These are phyloP conservation scores for Suillus sp. DNA, from an alignment of 768 basidiomycete species.

Conservation along the genomic window DNA sequence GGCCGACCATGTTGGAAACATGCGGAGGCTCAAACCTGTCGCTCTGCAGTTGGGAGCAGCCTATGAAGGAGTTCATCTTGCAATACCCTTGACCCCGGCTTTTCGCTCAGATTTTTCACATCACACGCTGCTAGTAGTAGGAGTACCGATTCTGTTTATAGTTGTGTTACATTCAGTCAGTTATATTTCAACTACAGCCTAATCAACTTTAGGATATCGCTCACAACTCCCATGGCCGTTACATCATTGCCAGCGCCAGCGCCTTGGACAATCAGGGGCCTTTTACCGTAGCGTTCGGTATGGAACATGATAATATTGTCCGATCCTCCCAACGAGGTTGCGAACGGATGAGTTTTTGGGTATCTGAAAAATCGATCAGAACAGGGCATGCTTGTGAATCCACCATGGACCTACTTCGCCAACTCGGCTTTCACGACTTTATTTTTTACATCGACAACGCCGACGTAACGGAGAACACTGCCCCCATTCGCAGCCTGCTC, in stretches of 20 bases:
- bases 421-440: slow-evolving; percentile 84
- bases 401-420: slow-evolving; percentile 64
- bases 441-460: slow-evolving; percentile 81
- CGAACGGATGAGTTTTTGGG: slow-evolving; percentile 87
- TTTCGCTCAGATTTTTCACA: background rate
- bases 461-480: slow-evolving; percentile 91
- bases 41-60: slow-evolving; percentile 59
- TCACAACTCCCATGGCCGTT: slow-evolving; percentile 96
- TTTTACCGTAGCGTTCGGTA: slow-evolving; percentile 84
- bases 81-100: slow-evolving; percentile 52
- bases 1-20: slow-evolving; percentile 32
- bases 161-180: slow-evolving; percentile 1
- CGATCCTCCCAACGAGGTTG: slow-evolving; percentile 92
- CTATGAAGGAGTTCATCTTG: slow-evolving; percentile 65
- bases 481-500: slow-evolving; percentile 74
- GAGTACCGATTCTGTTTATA: background rate
- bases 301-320: slow-evolving; percentile 99
- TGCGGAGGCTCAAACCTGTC: slow-evolving; percentile 53
- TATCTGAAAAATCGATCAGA: slow-evolving; percentile 56
- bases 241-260: slow-evolving; percentile 98
- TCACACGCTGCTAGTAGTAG: background rate
- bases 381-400: background rate
- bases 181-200: slow-evolving; percentile 20
- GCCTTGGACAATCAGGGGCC: slow-evolving; percentile 93
- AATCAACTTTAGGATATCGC: slow-evolving; percentile 70